Evolutionary conservation across 2,329 filamentous ascomycete genomes (phyloP).

Genomic region (Fusarium verrucosum): DNA sequence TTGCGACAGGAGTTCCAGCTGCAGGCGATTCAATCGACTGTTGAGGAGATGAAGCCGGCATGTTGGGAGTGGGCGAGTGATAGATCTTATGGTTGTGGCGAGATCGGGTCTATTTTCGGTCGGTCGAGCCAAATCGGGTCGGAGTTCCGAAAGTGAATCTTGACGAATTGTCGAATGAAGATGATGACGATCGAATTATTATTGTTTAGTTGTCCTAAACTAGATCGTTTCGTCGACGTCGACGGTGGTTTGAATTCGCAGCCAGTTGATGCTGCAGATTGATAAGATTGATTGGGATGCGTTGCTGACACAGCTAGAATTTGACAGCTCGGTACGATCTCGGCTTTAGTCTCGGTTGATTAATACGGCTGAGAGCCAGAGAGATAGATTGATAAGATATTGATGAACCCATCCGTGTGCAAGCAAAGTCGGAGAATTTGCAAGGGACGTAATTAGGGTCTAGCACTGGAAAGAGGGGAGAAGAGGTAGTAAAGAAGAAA

Average conservation of each 20-base stretch:
- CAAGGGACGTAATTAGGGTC: slow-evolving; percentile 6
- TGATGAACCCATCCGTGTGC: slow-evolving; percentile 22
- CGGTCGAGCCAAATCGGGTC: slow-evolving; percentile 36
- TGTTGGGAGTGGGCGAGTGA: slow-evolving; percentile 31
- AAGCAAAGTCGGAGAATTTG: slow-evolving; percentile 1
- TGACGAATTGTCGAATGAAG: neutral
- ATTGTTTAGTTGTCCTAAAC: neutral
- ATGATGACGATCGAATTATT: neutral
- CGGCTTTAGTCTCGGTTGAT: slow-evolving; percentile 31
- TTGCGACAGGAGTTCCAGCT: slow-evolving; percentile 27
- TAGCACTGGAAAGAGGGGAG: slow-evolving; percentile 6
- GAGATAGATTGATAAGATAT: slow-evolving; percentile 11
- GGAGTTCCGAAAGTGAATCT: slow-evolving; percentile 42
- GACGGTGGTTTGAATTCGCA: slow-evolving; percentile 7
- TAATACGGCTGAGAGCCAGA: slow-evolving; percentile 22
- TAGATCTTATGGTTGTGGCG: slow-evolving; percentile 27
- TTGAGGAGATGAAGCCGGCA: slow-evolving; percentile 38
- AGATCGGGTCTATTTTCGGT: slow-evolving; percentile 37
- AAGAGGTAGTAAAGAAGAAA: slow-evolving; percentile 31
- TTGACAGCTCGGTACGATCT: slow-evolving; percentile 28
- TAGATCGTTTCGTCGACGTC: slow-evolving; percentile 3
- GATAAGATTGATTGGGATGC: slow-evolving; percentile 32
- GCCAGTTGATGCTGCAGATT: slow-evolving; percentile 24
- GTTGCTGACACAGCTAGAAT: slow-evolving; percentile 23
- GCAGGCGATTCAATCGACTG: slow-evolving; percentile 33